Base-by-base conservation (phyloP, 495 filamentous ascomycete species). In the Parathielavia hyrcaniae region DNA sequence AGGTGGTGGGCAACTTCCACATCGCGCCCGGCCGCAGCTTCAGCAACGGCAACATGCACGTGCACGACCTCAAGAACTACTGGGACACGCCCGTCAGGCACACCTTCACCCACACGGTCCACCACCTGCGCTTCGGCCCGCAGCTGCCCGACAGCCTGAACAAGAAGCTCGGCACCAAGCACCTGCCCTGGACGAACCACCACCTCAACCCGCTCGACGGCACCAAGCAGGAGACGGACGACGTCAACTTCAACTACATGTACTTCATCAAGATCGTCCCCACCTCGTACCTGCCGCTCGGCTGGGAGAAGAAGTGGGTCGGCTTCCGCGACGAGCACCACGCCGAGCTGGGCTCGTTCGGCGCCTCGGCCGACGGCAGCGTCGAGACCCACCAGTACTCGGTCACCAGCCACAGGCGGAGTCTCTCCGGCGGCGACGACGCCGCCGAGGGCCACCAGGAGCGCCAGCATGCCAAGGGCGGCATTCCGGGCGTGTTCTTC, bases 261-360 rank as follows among this genome's bases (percentile, higher is more conserved):
- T 99, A 99, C 77, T 99, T 97, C 69, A 79, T 99, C 71, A 99
- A 99, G 75, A 91, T 99, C 46, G 93, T 99, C 38, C 87, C 86
- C 10, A 99, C 93, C 16, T 89, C 89, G 2, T 99, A 96, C 65
- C 80, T 97, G 8, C 92, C 93, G 1, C 79, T 98, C 6, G 89
- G 90, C 17, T 91, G 89, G 90, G 72, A 78, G 49, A 71, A 66
- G 56, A 63, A 68, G 48, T 61, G 51, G 48, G 50, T 53, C 35
- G 61, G 66, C 38, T 59, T 66, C 64, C 65, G 59, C 44, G 66
- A 71, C 47, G 40, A 71, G 56, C 67, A 70, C 59, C 72, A 81
- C 61, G 75, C 72, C n/a, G 70, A 77, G 23, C 73, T 91, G 12
- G 89, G 89, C 58, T 67, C 69, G 13, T 85, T 88, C 38, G 86